Base-by-base conservation (phyloP, 345 rosid species). In the Arabis alpina region DNA sequence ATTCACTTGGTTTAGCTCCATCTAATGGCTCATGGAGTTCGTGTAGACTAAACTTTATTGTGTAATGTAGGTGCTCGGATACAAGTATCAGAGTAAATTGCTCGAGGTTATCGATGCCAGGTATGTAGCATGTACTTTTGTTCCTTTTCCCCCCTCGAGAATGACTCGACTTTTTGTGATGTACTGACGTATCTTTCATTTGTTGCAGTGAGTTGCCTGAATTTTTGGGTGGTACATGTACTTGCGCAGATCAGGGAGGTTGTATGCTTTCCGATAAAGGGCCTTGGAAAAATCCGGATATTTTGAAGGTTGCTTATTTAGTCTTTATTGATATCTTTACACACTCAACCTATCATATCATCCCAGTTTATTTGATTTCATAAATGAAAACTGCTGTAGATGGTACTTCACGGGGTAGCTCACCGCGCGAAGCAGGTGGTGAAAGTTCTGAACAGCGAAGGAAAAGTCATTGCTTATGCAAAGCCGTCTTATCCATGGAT, bases 231-330 rank as follows among this genome's bases (percentile, higher is more conserved):
- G 98, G 98, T 62, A 62, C 82, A 24, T 93, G 98, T 71, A 86
- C 82, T 25, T 93, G 98, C 70, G 86, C 76, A 0, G 91, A 87
- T 32, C 85, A 86, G 67, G 98, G 98, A 3, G 97, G 98, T 8
- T 91, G 98, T 51, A 82, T 93, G 94, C 86, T 86, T 14, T 89
- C 97, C 7, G 98, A 93, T 56, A 93, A 91, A 82, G 98, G 98
- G 14, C 98, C 98, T 10, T 93, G 98, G 97, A 91, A 89, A 48
- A 84, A 86, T 81, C 82, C 85, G 1, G 94, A 86, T 8, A 81
- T 89, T 57, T 45, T 91, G 27, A 87, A 82, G 86, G 98, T 88
- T 83, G 39, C 60, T 44, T 57, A 13, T 39, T 32, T 44, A 6
- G 9, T 36, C 24, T 39, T 63, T 40, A 25, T 32, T 45, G 41